Conservation (phyloP, 2,329 filamentous ascomycete genomes). For the Chaetomium olivaceum region DNA sequence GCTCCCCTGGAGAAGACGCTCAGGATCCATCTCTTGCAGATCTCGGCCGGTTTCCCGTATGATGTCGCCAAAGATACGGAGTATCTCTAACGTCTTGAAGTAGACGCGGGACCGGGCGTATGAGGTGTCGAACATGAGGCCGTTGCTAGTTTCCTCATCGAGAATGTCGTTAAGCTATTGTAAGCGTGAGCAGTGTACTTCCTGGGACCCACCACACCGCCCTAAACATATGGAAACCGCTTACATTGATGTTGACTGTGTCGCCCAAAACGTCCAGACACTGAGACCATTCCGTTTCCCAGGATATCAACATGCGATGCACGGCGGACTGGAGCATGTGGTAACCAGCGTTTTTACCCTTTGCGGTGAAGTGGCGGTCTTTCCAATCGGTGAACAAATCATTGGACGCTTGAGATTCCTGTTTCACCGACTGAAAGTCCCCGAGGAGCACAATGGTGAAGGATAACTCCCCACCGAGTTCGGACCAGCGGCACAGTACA, state of each 20-base stretch:
- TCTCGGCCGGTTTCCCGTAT: conserved; percentile 16
- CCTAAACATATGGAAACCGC: fast-evolving
- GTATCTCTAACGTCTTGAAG: conserved; percentile 18
- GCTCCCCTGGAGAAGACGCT: background rate
- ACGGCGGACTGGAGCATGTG: conserved; percentile 9
- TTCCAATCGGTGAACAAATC: conserved; percentile 6
- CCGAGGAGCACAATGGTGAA: conserved; percentile 8
- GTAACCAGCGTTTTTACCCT: conserved; percentile 6
- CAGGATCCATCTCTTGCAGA: conserved; percentile 5
- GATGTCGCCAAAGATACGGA: conserved; percentile 15
- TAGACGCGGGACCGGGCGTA: conserved; percentile 18
- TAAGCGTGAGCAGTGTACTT: background rate
- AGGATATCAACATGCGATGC: conserved; percentile 7
- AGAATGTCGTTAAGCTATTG: conserved; percentile 7
- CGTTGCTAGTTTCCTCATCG: background rate
- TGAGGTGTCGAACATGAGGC: conserved; percentile 21
- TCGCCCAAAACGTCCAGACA: conserved; percentile 5
- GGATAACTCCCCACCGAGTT: background rate
- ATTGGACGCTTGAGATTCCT: background rate
- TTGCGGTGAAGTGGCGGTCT: conserved; percentile 3
- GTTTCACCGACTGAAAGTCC: background rate
- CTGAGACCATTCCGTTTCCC: conserved; percentile 8
- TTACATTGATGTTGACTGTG: background rate
- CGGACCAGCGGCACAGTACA: conserved; percentile 9
- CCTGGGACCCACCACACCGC: background rate